Percentiles rank a stretch among this genome's conserved stretches.
phyloP scores from a whole-genome alignment of 1,284 basidiomycete species.

The Tilletia walkeri region DNA sequence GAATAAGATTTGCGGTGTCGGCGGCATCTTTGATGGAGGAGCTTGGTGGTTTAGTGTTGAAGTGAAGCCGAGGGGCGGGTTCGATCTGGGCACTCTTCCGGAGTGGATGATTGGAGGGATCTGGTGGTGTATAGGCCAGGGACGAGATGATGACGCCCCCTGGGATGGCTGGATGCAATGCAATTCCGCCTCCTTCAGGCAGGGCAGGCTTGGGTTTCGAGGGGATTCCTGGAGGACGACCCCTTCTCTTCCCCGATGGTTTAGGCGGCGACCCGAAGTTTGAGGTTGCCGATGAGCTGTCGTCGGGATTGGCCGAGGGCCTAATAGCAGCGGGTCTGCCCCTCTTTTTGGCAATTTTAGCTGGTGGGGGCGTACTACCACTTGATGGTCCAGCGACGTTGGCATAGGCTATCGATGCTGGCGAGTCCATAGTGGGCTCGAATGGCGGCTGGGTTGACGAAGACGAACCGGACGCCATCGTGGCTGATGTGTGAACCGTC shows the following conservation, averaged over 20 bases:
- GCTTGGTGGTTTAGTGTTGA: neutral
- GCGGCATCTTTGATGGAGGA: too few species aligned
- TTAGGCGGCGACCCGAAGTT: neutral
- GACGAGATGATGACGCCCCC: slow-evolving; percentile 7
- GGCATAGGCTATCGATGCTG: too few species aligned
- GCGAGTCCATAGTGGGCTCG: too few species aligned
- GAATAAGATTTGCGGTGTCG: slow-evolving; percentile 24
- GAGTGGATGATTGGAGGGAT: slow-evolving; percentile 13
- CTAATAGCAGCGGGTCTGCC: neutral
- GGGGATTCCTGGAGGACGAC: neutral
- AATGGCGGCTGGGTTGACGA: too few species aligned
- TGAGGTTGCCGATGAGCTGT: neutral
- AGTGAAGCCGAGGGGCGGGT: neutral
- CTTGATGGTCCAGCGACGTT: too few species aligned
- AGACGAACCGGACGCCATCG: too few species aligned
- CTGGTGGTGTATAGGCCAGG: neutral
- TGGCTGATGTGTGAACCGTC: too few species aligned
- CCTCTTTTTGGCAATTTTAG: neutral
- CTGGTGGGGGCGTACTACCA: neutral
- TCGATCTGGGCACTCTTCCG: slow-evolving; percentile 7
- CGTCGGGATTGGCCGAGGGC: neutral
- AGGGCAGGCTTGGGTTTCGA: neutral
- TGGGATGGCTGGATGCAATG: neutral
- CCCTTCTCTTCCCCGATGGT: slow-evolving; percentile 1
- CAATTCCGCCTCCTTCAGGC: neutral